Evolutionary conservation across 768 basidiomycete species (phyloP), one percentile per base, ranked within the genome.

Genomic region (Boletus pseudo-olivaceus): DNA sequence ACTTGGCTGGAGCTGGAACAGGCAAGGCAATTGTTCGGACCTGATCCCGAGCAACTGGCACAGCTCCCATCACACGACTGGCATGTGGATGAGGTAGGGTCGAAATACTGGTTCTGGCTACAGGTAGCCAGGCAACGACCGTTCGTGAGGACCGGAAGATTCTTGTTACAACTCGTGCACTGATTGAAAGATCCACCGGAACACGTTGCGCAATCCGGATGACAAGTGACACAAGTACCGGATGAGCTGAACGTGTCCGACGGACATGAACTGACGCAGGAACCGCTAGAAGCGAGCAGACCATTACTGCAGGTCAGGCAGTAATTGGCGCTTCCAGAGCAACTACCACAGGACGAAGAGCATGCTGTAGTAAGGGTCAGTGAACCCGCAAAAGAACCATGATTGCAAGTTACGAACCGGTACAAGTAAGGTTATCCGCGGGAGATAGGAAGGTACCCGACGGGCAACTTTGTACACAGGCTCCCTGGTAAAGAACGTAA

Each of bases 131-230:
- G 78, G 67, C 91, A 93, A 49, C 91, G 79, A 27, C 90, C 90
- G 50, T 80, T 83, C 37, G 80, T 81, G 43, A 85, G 82, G 37
- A 93, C 88, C 0, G 90, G 92, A 0, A 84, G 81, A 20, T 75
- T 72, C 27, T 83, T 62, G 32, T 83, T 77, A 63, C 92, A 94
- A 45, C 81, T 80, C 8, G 83, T 77, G 70, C 93, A 96, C 65
- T 93, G 85, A 64, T 82, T 83, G 73, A 90, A 90, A 0, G 83
- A 80, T 20, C 79, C 62, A n/a, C 90, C 91, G 23, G 83, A 82
- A 70, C 93, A 96, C 2, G 87, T 84, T 15, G 82, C 82, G 63
- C 93, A 96, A 65, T 95, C 93, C 0, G 90, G 83, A 55, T 95
- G 92, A 68, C 93, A 96, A 6, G 84, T 62, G 51, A 83, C 64